Base-by-base conservation (phyloP, 1,284 basidiomycete genomes). In the Apiotrichum domesticum region DNA sequence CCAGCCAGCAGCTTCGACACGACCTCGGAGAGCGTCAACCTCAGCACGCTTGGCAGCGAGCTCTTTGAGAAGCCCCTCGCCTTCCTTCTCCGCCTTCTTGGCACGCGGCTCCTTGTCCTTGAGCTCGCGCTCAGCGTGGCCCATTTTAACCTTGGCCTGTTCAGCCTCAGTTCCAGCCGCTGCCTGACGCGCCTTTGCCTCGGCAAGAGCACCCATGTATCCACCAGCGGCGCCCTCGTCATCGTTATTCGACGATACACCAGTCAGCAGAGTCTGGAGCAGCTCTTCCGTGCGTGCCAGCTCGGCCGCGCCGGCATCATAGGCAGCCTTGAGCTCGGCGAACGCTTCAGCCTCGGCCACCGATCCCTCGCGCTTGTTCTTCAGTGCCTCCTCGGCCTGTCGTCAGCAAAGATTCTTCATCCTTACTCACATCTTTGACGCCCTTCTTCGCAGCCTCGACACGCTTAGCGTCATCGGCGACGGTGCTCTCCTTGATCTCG, bases 121-220 rank as follows among this genome's bases (percentile, higher is more conserved):
- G 58, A 97, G 76, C 73, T 97, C 93, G 65, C 86, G 87, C 75
- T 90, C 83, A 41, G 83, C 81, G 80, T 94, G 87, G 0, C 78
- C 82, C 43, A 96, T 84, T 71, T 88, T 87, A 50, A 87, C 81
- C 55, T 85, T 85, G 60, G 82, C 83, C 70, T 96, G 92, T 69
- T 96, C 87, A 56, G 91, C 88, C 68, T 95, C 92, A 0, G 92
- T 87, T 6, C 82, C 79, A 0, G 87, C 87, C 46, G 89, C 86
- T 0, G 90, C 85, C 1, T 88, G 79, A 8, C 85, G 83, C 2
- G 84, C 84, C 62, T 85, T 85, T 0, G 93, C 90, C n/a, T 90
- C 87, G 2, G 93, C 90, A 33, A 99, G 83, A 72, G 97, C 93
- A 34, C 94, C 96, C 84, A 98, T 87, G 75, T 97, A 99, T 0